These are phyloP conservation scores for Penicillium paxilli DNA, from an alignment of 495 filamentous ascomycete genomes.

Conservation along the genomic window DNA sequence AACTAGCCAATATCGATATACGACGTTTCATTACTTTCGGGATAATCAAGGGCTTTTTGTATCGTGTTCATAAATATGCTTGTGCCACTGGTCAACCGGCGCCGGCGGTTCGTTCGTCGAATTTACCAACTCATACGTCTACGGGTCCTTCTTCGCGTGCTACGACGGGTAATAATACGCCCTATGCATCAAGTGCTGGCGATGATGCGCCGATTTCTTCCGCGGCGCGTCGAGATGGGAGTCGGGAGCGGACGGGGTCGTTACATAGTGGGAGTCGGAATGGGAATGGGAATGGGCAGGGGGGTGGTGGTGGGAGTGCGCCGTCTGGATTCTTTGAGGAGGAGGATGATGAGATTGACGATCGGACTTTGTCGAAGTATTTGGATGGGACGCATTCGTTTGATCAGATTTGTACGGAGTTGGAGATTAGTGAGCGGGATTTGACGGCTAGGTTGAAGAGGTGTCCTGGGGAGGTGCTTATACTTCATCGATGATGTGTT, in stretches of 20 bases:
- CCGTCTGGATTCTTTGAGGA: constrained; percentile 29
- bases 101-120: constrained; percentile 27
- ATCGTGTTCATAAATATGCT: constrained; percentile 89
- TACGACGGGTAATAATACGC: constrained; percentile 38
- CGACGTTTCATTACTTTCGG: constrained; percentile 92
- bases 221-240: constrained; percentile 13
- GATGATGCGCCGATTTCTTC: constrained; percentile 29
- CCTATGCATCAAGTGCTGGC: constrained; percentile 38
- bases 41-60: constrained; percentile 92
- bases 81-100: constrained; percentile 55
- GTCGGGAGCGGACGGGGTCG: constrained; percentile 27
- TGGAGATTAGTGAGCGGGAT: constrained; percentile 58
- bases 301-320: constrained; percentile 11
- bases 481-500: constrained; percentile 55
- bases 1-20: constrained; percentile 75
- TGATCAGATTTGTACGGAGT: constrained; percentile 87
- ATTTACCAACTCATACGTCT: constrained; percentile 13
- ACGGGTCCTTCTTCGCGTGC: constrained; percentile 35
- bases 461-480: constrained; percentile 50
- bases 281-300: constrained; percentile 22
- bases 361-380: constrained; percentile 59
- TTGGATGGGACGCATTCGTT: constrained; percentile 82
- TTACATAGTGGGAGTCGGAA: constrained; percentile 33
- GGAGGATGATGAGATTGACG: constrained; percentile 39
- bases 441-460: constrained; percentile 51